These are phyloP conservation scores for Clonostachys sp. DNA, from an alignment of 2,329 filamentous ascomycete genomes.

Conservation along the genomic window DNA sequence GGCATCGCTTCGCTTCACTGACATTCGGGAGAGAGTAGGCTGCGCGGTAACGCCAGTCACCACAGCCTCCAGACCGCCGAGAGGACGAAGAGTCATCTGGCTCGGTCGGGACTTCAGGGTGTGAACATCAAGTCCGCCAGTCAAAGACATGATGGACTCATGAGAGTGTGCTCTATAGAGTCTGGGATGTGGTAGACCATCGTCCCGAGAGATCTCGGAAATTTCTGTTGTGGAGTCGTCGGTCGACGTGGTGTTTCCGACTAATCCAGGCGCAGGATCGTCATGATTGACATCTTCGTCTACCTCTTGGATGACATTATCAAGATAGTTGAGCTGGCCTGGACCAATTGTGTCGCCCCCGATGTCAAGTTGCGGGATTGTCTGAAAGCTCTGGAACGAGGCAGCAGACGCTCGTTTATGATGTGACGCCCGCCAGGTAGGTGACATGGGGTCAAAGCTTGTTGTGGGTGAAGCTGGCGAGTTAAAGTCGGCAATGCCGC, in stretches of 20 bases:
- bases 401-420: constrained; percentile 55
- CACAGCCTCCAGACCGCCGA: constrained; percentile 50
- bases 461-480: constrained; percentile 80
- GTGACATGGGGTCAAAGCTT: constrained; percentile 64
- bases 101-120: constrained; percentile 72
- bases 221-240: constrained; percentile 26
- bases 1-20: constrained; percentile 43
- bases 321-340: constrained; percentile 12
- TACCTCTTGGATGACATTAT: constrained; percentile 28
- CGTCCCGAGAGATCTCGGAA: constrained; percentile 22
- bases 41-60: constrained; percentile 55
- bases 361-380: constrained; percentile 1
- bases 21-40: constrained; percentile 47
- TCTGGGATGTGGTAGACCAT: constrained; percentile 30
- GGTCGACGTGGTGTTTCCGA: constrained; percentile 18
- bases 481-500: constrained; percentile 56
- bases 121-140: constrained; percentile 86
- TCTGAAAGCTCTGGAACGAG: constrained; percentile 38
- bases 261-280: constrained; percentile 10
- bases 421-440: constrained; percentile 38
- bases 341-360: constrained; percentile 14
- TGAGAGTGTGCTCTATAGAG: constrained; percentile 71
- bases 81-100: constrained; percentile 58
- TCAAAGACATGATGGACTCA: constrained; percentile 83
- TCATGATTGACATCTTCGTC: constrained; percentile 23